A percentile compares a stretch with the other conserved stretches of the same genome.
These are phyloP conservation scores for Pestalotiopsis sp. DNA, from an alignment of 2,329 filamentous ascomycete species.

Conservation along the genomic window DNA sequence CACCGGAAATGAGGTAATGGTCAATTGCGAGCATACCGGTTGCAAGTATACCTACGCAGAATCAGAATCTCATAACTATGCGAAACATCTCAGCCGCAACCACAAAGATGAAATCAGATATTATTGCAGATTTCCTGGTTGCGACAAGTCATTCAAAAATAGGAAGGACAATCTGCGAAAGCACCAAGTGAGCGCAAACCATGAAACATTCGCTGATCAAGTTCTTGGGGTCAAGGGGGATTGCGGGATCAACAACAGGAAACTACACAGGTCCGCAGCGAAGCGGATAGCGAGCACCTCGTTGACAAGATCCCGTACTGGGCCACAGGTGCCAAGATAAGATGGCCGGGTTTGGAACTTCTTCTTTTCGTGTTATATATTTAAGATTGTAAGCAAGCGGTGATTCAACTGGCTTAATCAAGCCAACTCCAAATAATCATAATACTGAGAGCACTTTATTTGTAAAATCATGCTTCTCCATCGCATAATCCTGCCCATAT, in stretches of 20 bases:
- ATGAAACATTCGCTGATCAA: not conserved
- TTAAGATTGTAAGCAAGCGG: not conserved
- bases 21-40: not conserved
- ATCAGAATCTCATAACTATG: not conserved
- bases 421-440: no score
- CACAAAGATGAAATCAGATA: not conserved
- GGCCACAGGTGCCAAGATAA: not conserved
- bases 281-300: not conserved
- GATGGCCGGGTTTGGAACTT: not conserved
- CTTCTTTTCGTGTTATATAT: not conserved
- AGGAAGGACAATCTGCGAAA: conserved; percentile 3
- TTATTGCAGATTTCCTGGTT: not conserved
- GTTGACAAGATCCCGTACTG: not conserved
- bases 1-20: no score
- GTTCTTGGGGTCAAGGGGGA: not conserved
- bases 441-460: no score
- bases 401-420: not conserved
- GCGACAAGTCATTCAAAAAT: not conserved
- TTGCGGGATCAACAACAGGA: not conserved
- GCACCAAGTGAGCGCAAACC: not conserved
- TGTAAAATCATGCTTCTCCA: no score
- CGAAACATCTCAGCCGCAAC: not conserved
- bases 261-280: not conserved
- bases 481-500: no score
- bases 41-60: not conserved